Evolutionary conservation across 345 rosid genomes (phyloP), one percentile per base, ranked within the genome.

Genomic region (Citrus australasica): DNA sequence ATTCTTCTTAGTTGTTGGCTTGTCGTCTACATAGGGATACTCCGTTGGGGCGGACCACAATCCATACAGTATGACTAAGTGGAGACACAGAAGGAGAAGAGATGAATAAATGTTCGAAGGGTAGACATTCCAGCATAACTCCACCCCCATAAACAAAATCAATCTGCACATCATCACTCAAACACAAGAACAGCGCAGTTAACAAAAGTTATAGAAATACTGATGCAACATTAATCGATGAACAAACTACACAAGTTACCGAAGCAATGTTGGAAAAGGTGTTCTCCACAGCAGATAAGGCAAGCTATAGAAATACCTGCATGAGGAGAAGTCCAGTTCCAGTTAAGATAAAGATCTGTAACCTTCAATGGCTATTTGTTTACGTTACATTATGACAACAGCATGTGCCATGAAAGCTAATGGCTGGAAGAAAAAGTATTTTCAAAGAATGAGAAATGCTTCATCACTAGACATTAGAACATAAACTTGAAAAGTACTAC

Each of bases 121-220:
- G 74, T 87, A 96, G 27, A 96, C 82, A 75, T 96, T 96, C 99
- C 99, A 94, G 90, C 98, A 96, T 5, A 91, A 58, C 83, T 94
- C 98, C 77, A 89, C 88, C 10, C 92, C 95, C 0, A 87, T 2
- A 19, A 94, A 91, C 84, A 96, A 55, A 79, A 85, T 30, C 85
- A 96, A 48, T n/a, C 97, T 94, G 88, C 78, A 64, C 30, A 24
- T 73, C 70, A 68, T 7, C 8, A 17, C 7, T 51, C 58, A 53
- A 70, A 51, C 59, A 77, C 0, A 2, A 6, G 8, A 71, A 32
- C 9, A 8, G 22, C 28, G 56, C 7, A 21, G 38, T 51, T 59
- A 25, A 11, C 11, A 8, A 1, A 32, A 8, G 38, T 19, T 1
- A 6, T 11, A n/a, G 38, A 69, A 69, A 25, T 53, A 8, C 24